Evolutionary conservation across 768 basidiomycete species (phyloP), one percentile per base, ranked within the genome.

Genomic region (Phylloporus sp.): DNA sequence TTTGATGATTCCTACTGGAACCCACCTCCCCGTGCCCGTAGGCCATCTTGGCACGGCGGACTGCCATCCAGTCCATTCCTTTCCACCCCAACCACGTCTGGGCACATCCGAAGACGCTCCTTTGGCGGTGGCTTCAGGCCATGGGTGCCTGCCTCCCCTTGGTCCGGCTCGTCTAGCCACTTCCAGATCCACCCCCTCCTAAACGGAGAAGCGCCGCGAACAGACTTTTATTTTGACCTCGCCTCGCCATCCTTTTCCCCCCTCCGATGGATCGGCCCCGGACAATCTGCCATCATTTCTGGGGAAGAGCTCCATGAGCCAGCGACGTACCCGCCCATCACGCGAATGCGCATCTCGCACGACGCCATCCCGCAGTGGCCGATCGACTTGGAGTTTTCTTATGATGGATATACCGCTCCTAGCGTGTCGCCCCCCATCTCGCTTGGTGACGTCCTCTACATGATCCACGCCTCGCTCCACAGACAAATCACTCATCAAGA

Each of bases 341-440:
- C 71, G 9, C 71, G 67, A 28, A 72, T 86, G 54, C 71, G 74
- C n/a, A 79, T 87, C 56, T 57, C 72, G 1, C 79, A 76, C 56
- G 80, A 85, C 41, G 52, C 57, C 14, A 69, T 82, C 39, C 78
- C 80, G 0, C 56, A 74, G n/a, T 86, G 83, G 82, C 77, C 80
- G 13, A 71, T 85, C 42, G 72, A 77, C 47, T 61, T 86, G 40
- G 66, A 72, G 36, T 71, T 69, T 53, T 64, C 67, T 10, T 49
- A 60, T 28, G 58, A 62, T 50, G 65, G 26, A 35, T 64, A 59
- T 41, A 27, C 60, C 47, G 29, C 6, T 15, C 26, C 60, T 53
- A 47, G 61, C 38, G 29, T 46, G 3, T 45, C 56, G 18, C 70
- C 70, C 2, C 73, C 75, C 3, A 79, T 86, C 55, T 75, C 73